These are phyloP conservation scores for Zoysia japonica DNA, from an alignment of 176 grass and related monocot species.

Conservation along the genomic window DNA sequence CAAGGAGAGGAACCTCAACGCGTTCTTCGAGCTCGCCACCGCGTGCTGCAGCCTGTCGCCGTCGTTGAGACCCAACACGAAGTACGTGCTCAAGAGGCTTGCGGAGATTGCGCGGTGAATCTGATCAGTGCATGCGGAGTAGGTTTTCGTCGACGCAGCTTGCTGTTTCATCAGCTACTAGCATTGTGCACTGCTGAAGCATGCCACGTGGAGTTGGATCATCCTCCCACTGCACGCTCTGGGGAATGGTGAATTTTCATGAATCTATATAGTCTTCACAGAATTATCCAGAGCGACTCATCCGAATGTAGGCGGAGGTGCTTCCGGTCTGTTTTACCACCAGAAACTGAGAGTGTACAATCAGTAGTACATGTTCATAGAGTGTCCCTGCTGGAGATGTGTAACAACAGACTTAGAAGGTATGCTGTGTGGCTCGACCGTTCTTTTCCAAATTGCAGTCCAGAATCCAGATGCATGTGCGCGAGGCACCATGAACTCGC, in stretches of 20 bases:
- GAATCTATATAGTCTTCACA: conserved; percentile 24
- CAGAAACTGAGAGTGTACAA: neutral
- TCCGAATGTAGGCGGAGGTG: neutral
- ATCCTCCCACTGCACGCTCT: neutral
- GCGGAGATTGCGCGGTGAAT: conserved; percentile 54
- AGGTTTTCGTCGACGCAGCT: neutral
- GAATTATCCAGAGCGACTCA: neutral
- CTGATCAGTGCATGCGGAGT: neutral
- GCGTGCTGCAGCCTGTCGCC: conserved; percentile 76
- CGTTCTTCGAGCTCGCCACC: conserved; percentile 59
- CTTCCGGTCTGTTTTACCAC: neutral
- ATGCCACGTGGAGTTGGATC: neutral
- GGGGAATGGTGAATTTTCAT: neutral
- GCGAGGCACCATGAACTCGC: neutral
- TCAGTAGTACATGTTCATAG: too few relatives aligned
- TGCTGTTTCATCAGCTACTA: conserved; percentile 25
- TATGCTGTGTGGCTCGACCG: too few relatives aligned
- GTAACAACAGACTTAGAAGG: neutral
- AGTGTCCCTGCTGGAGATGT: neutral
- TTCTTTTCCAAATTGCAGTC: too few relatives aligned
- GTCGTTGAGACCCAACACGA: conserved; percentile 63
- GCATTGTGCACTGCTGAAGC: neutral
- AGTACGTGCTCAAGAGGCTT: conserved; percentile 56
- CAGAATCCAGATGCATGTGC: too few relatives aligned
- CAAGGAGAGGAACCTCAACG: conserved; percentile 57